Percentiles rank a stretch among this genome's conserved stretches.
These are phyloP conservation scores for Mucor circinelloides DNA, from an alignment of 371 early-diverging fungal genomes.

Conservation along the genomic window DNA sequence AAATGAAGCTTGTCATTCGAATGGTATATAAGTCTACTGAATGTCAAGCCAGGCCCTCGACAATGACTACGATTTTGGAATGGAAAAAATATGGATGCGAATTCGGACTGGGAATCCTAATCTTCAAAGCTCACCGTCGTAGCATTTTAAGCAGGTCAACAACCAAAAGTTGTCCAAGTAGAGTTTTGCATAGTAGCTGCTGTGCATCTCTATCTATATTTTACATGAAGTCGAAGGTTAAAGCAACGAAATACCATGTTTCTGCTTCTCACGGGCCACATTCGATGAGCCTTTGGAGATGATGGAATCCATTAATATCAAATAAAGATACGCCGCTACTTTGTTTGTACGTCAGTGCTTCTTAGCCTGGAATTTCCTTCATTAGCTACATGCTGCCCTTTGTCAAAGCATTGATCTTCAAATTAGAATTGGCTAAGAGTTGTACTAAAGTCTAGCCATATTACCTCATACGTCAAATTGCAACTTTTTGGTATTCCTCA, in stretches of 20 bases:
- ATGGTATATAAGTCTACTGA: background rate
- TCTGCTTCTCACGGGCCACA: no score
- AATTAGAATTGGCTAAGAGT: no score
- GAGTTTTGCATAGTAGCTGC: no score
- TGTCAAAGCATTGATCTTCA: background rate
- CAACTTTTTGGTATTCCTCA: background rate
- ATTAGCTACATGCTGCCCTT: background rate
- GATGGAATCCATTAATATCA: no score
- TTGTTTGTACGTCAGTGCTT: background rate
- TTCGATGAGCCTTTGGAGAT: no score
- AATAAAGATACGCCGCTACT: background rate
- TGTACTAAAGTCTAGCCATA: background rate
- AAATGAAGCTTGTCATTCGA: background rate
- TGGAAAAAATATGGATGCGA: background rate
- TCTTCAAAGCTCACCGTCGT: no score
- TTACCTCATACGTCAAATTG: background rate
- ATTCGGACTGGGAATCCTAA: background rate
- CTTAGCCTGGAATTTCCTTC: no score
- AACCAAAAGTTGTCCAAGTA: no score
- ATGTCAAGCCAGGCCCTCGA: background rate
- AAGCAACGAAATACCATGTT: no score
- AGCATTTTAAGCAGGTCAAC: no score
- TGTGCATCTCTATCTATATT: no score
- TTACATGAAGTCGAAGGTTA: no score
- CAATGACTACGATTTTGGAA: background rate